A percentile compares a stretch with the other conserved stretches of the same genome.
Evolutionary conservation across 441 rosid species (phyloP).

Genomic region (Eruca vesicaria): DNA sequence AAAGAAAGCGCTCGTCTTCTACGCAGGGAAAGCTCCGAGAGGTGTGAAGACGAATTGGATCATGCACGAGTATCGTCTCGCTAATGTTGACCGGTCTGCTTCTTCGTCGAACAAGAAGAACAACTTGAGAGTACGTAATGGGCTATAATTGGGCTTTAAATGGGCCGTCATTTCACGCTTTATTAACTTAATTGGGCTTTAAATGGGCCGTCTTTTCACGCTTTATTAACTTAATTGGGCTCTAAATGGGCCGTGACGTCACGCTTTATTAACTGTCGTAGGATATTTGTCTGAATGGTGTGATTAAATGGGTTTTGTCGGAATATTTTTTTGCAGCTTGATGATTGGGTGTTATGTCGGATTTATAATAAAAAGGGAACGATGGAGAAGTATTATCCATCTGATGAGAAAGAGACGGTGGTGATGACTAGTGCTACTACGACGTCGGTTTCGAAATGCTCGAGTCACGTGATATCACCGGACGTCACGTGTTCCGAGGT

Average conservation of each 20-base stretch:
- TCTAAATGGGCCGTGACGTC: background rate
- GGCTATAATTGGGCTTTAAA: background rate
- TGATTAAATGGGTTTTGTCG: background rate
- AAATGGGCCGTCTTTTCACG: background rate
- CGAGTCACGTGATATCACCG: constrained; percentile 45
- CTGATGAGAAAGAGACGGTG: constrained; percentile 19
- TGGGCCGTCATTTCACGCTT: background rate
- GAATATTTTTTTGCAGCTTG: constrained; percentile 49
- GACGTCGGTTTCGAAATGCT: constrained; percentile 22
- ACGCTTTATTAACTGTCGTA: background rate
- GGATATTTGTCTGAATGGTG: background rate
- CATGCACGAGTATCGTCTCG: constrained; percentile 48
- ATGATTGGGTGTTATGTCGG: constrained; percentile 86
- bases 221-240: background rate
- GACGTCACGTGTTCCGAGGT: constrained; percentile 57
- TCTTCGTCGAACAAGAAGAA: constrained; percentile 37
- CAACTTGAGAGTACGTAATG: constrained; percentile 62
- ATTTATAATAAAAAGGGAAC: constrained; percentile 83
- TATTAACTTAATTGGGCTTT: background rate
- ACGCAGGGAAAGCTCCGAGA: constrained; percentile 43
- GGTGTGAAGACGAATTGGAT: constrained; percentile 48
- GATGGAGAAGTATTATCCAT: constrained; percentile 51
- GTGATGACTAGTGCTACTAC: background rate
- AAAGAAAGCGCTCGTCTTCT: constrained; percentile 46
- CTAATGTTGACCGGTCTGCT: constrained; percentile 69